Percentiles rank a stretch among this genome's conserved stretches.
These are phyloP conservation scores for Pythium rishiriense DNA, from an alignment of 352 stramenopile species.

Conservation along the genomic window DNA sequence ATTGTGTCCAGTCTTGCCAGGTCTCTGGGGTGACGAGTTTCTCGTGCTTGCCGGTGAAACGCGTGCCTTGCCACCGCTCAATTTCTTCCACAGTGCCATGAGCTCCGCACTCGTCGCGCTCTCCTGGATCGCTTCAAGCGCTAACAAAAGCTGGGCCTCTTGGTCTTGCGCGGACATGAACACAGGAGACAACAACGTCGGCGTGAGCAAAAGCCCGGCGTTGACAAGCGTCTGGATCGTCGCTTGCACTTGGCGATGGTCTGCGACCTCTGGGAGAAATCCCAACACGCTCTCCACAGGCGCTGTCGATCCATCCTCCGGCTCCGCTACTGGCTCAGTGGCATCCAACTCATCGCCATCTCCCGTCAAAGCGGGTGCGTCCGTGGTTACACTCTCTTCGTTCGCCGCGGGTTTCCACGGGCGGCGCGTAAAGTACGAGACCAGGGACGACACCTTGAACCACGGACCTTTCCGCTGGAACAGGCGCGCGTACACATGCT, in stretches of 20 bases:
- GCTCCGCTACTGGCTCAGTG: not conserved
- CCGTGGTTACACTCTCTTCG: not conserved
- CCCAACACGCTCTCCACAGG: constrained; percentile 13
- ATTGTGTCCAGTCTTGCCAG: constrained; percentile 8
- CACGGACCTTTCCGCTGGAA: constrained; percentile 78
- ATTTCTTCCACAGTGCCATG: constrained; percentile 48
- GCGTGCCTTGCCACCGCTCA: constrained; percentile 45
- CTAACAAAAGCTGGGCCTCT: constrained; percentile 23
- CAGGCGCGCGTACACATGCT: constrained; percentile 75
- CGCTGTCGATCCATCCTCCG: not conserved
- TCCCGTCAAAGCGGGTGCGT: constrained; percentile 8
- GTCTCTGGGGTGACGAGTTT: not conserved
- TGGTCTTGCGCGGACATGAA: constrained; percentile 33
- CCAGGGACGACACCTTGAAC: constrained; percentile 66
- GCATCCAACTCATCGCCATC: constrained; percentile 8
- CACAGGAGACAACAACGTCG: constrained; percentile 30
- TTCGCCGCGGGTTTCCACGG: not conserved
- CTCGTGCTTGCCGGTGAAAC: constrained; percentile 2
- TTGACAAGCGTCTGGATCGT: constrained; percentile 46
- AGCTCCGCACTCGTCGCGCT: constrained; percentile 53
- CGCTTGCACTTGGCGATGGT: constrained; percentile 39
- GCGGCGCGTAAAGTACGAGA: constrained; percentile 48
- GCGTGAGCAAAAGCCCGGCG: constrained; percentile 36
- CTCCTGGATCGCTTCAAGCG: constrained; percentile 55
- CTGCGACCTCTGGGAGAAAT: constrained; percentile 11